Conservation (phyloP, 1,284 basidiomycete species). For the Cutaneotrichosporon sp. region DNA sequence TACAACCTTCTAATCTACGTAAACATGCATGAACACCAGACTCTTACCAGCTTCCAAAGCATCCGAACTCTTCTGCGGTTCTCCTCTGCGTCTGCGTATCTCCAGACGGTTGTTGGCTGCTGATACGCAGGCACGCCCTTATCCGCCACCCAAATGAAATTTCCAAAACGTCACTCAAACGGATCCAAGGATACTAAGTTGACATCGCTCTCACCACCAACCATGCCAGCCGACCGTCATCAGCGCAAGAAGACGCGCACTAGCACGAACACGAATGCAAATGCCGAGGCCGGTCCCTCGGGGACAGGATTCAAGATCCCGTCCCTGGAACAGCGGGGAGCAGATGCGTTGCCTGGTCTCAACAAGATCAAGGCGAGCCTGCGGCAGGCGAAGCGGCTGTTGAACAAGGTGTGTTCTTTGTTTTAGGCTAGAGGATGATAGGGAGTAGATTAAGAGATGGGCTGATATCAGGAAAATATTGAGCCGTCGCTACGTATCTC, state of each 20-base stretch:
- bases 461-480: slow-evolving; percentile 62
- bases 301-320: slow-evolving; percentile 20
- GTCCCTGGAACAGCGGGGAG: slow-evolving; percentile 35
- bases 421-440: slow-evolving; percentile 48
- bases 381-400: slow-evolving; percentile 71
- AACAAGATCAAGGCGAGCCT: slow-evolving; percentile 72
- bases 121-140: neutral
- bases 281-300: slow-evolving; percentile 6
- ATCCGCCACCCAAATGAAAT: slow-evolving; percentile 6
- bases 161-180: neutral
- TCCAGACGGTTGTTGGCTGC: neutral
- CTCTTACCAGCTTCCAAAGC: neutral
- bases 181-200: no score
- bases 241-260: slow-evolving; percentile 6
- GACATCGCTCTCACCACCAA: neutral
- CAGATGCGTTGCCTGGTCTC: slow-evolving; percentile 44
- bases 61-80: no score
- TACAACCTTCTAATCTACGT: neutral
- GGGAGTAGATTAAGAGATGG: neutral
- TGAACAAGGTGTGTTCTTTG: slow-evolving; percentile 62
- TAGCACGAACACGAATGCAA: neutral
- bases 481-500: slow-evolving; percentile 73
- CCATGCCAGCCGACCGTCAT: slow-evolving; percentile 2
- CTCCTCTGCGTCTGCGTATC: neutral
- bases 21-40: no score